Evolutionary conservation across 1,284 basidiomycete species (phyloP), one percentile per base, ranked within the genome.

Genomic region (Fomitopsis palustris): DNA sequence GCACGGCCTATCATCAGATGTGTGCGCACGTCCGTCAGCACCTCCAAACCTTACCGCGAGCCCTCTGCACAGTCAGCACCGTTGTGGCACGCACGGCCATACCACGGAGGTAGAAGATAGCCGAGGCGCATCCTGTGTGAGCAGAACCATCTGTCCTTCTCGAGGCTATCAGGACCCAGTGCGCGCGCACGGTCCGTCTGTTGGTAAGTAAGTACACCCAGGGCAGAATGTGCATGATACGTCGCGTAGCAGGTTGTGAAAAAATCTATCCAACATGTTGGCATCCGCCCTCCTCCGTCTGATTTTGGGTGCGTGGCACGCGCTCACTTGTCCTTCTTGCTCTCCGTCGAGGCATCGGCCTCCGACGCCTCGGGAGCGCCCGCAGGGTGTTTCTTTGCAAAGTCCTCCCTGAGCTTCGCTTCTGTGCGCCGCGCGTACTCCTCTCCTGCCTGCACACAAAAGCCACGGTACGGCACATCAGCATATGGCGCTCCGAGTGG

Each of bases 401-500:
- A 69, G 64, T 86, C 84, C 62, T 77, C 82, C 56, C 77, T 21
- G 10, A 49, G 19, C 47, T 33, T 37, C 27, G 56, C 81, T 70
- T 93, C 92, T 53, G 81, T 64, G 33, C 90, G 84, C 63, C 79
- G 78, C 37, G 92, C 91, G 72, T 91, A 95, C 77, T 92, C 92
- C 71, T 95, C 92, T 33, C 93, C 93, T 55, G 84, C 87, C 89
- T 95, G 76, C 38, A n/a, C 49, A 35, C 49, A 52, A 37, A 33
- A 17, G 55, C 45, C 17, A 16, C 39, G 31, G n/a, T n/a, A n/a
- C n/a, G n/a, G n/a, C n/a, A n/a, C n/a, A n/a, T 52, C 49, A 53
- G 39, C 45, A 53, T 67, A 60, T 57, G 62, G 42, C 19, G 55
- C 53, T 14, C 21, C 37, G 56, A 42, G 56, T 4, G 62, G 53